Base-by-base conservation (phyloP, 2,329 filamentous ascomycete genomes). In the Cryphonectria parasitica region DNA sequence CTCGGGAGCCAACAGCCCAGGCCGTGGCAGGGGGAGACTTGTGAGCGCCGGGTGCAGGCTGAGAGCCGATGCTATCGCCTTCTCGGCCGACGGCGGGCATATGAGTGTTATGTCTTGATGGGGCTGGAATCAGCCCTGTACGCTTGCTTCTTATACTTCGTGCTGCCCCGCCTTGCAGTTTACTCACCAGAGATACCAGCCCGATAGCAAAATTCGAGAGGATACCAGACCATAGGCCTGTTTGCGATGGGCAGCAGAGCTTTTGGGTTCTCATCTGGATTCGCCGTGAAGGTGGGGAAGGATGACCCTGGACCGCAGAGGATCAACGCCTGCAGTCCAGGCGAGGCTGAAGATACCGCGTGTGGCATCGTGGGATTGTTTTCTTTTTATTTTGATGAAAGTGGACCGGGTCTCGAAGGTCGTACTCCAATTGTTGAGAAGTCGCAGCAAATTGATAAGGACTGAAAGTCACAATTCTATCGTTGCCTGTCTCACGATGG, bases 201-300 rank as follows among this genome's bases (percentile, higher is more conserved):
- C 52, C 92, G 89, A 77, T 94, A 92, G 81, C 92, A 95, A 82
- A 93, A 95, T 76, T 95, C 92, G 56, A 96, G 88, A 7, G 93
- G 91, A 79, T 96, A 96, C 92, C 93, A 95, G 62, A 96, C 91
- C 93, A 96, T 96, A 1, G 93, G 93, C 75, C 93, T 83, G 79
- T 96, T 96, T 49, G 93, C 93, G 71, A 96, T 92, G 7, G 93
- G 93, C 10, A 96, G 82, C 31, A 96, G 87, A 13, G 93, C 92
- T 81, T 96, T 96, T 13, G 93, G 92, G 72, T 92, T 90, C 77
- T 95, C 91, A 81, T 92, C 90, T 6, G 92, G 91, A 73, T 91
- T 93, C 2, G 92, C 90, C 1, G 92, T 95, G 79, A 96, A 95
- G 0, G 93, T 95, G 62, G 91, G 90, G 75, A 96, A 91, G 0